Conservation (phyloP, 2,329 filamentous ascomycete genomes). For the Pseudonectria buxi region DNA sequence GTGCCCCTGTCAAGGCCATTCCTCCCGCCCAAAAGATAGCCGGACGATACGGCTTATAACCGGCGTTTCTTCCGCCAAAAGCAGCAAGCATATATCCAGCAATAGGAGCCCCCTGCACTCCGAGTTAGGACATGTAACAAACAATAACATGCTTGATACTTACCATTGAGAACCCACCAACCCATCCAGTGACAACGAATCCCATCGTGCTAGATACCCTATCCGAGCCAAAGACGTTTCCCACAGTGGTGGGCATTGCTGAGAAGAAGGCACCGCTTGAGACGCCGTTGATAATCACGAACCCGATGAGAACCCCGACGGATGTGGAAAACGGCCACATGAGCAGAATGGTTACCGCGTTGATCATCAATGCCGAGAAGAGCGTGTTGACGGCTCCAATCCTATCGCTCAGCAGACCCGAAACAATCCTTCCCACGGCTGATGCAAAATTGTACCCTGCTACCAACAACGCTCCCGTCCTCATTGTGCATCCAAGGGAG, state of each 20-base stretch:
- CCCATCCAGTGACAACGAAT: constrained; percentile 54
- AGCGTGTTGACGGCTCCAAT: constrained; percentile 49
- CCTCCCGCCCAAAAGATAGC: constrained; percentile 1
- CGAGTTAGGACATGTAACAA: too few species aligned
- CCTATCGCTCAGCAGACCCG: constrained; percentile 44
- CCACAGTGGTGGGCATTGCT: constrained; percentile 53
- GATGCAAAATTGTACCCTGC: constrained; percentile 54
- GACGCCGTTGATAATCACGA: constrained; percentile 51
- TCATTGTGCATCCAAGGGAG: constrained; percentile 43
- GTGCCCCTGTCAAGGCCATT: constrained; percentile 1
- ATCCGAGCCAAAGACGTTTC: constrained; percentile 48
- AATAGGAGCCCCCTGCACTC: neutral
- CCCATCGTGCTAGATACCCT: constrained; percentile 49
- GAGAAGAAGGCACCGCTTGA: constrained; percentile 56
- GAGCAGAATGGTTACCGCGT: constrained; percentile 47
- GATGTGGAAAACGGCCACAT: constrained; percentile 51
- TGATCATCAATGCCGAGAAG: constrained; percentile 40
- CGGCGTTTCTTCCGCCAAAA: neutral
- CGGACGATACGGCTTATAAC: neutral
- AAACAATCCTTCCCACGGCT: constrained; percentile 45
- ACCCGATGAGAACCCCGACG: constrained; percentile 43
- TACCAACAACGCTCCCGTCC: constrained; percentile 46
- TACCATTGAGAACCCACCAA: constrained; percentile 51
- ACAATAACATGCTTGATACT: too few species aligned
- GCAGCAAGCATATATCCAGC: constrained; percentile 2